Conservation (phyloP, 2,329 filamentous ascomycete species). For the Bertia moriformis region DNA sequence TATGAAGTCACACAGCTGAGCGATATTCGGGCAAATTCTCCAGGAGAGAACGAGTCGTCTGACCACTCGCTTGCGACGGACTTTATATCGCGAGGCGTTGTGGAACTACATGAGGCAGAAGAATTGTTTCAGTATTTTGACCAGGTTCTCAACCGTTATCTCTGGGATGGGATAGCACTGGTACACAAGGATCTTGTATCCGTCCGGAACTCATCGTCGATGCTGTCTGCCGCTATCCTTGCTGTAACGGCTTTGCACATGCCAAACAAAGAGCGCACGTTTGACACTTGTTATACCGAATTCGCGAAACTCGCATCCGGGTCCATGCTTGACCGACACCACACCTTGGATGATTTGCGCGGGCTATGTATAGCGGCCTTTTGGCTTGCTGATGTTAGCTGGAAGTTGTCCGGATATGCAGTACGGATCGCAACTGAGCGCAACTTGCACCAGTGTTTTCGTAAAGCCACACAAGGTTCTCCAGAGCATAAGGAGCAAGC, state of each 20-base stretch:
- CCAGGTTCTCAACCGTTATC: slow-evolving; percentile 7
- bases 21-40: slow-evolving; percentile 4
- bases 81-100: slow-evolving; percentile 7
- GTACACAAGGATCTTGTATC: slow-evolving; percentile 6
- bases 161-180: slow-evolving; percentile 8
- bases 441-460: slow-evolving; percentile 36
- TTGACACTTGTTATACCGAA: slow-evolving; percentile 40
- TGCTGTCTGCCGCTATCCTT: slow-evolving; percentile 7
- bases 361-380: slow-evolving; percentile 49
- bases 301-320: slow-evolving; percentile 40
- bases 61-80: slow-evolving; percentile 22
- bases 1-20: slow-evolving; percentile 34
- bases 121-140: slow-evolving; percentile 8
- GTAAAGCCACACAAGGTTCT: slow-evolving; percentile 27
- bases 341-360: slow-evolving; percentile 41
- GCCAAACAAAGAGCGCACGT: slow-evolving; percentile 21
- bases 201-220: slow-evolving; percentile 8
- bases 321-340: slow-evolving; percentile 39
- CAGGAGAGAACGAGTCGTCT: background rate
- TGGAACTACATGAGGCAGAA: slow-evolving; percentile 7
- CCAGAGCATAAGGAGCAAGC: slow-evolving; percentile 35
- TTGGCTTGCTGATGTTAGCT: slow-evolving; percentile 40
- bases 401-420: slow-evolving; percentile 43
- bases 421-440: slow-evolving; percentile 42
- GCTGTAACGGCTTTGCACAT: slow-evolving; percentile 9